Conservation (phyloP, 2,329 filamentous ascomycete species). For the Aspergillus proliferans region DNA sequence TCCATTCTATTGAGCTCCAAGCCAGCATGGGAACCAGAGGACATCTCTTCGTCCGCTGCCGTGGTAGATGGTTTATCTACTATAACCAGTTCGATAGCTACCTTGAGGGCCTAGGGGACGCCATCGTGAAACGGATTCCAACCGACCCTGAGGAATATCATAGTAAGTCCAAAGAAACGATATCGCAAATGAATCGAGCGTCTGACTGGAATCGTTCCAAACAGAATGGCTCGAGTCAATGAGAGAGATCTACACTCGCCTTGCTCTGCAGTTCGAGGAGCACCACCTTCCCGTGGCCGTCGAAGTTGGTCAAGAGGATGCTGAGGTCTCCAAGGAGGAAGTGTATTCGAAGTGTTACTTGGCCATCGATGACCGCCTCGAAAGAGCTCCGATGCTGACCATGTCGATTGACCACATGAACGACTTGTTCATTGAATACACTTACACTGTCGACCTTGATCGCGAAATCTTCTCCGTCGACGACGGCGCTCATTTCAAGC, state of each 20-base stretch:
- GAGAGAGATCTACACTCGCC: slow-evolving; percentile 4
- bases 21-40: slow-evolving; percentile 12
- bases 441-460: slow-evolving; percentile 15
- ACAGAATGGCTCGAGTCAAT: slow-evolving; percentile 12
- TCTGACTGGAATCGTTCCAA: neutral
- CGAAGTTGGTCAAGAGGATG: neutral
- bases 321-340: neutral
- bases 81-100: slow-evolving; percentile 15
- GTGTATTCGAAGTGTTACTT: slow-evolving; percentile 8
- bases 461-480: slow-evolving; percentile 11
- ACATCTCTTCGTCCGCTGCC: slow-evolving; percentile 11
- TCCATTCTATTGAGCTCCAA: neutral
- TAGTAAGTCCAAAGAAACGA: slow-evolving; percentile 3
- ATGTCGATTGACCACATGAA: neutral
- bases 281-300: slow-evolving; percentile 7
- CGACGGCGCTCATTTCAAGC: slow-evolving; percentile 3
- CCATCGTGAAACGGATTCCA: slow-evolving; percentile 11
- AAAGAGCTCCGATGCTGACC: slow-evolving; percentile 5
- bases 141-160: slow-evolving; percentile 7
- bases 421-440: slow-evolving; percentile 7
- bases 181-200: neutral
- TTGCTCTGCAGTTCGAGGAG: slow-evolving; percentile 8
- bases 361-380: slow-evolving; percentile 9
- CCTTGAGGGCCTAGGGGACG: slow-evolving; percentile 12
- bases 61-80: slow-evolving; percentile 15